Evolutionary conservation across 257 asterid genomes (phyloP), one percentile per base, ranked within the genome.

Genomic region (Plectranthus barbatus): DNA sequence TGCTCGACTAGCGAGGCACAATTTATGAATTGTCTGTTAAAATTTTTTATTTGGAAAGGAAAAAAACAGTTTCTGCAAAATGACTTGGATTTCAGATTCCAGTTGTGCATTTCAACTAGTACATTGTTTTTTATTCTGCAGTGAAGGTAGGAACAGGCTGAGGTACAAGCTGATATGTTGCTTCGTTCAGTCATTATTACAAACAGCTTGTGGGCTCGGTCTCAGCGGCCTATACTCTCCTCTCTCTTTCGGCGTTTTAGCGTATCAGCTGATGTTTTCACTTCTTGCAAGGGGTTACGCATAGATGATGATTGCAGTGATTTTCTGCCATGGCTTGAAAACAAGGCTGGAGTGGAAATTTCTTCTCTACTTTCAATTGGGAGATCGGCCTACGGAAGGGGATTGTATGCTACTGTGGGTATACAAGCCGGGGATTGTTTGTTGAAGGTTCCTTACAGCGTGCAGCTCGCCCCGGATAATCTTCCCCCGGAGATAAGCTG

Each of bases 311-410:
- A 62, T 29, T 71, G 69, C 67, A 72, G 31, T 6, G 88, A 83
- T 50, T 76, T 91, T 69, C 80, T 88, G 51, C 84, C 83, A 7
- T 88, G 98, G 97, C 77, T 88, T 70, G 91, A 83, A 66, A 73
- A 39, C 57, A 86, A 83, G 59, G 86, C 91, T 12, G 85, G 89
- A 24, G 34, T 64, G 4, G 60, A 73, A 40, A 80, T 88, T 58
- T 88, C 95, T 34, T 80, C 93, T 0, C 60, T 62, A 6, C 95
- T 92, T 60, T 68, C 81, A 17, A 78, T 92, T 31, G 95, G 90
- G 51, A 80, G 77, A 56, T 83, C 88, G 34, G 65, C 81, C 29
- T 52, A 67, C 9, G 97, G 98, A 46, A 89, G 91, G 73, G 74
- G 85, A 20, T 72, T 92, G 59, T 79, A 63, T 73, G 93, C 95